Evolutionary conservation across 495 filamentous ascomycete genomes (phyloP), one percentile per base, ranked within the genome.

Genomic region (Hypomontagnella monticulosa): DNA sequence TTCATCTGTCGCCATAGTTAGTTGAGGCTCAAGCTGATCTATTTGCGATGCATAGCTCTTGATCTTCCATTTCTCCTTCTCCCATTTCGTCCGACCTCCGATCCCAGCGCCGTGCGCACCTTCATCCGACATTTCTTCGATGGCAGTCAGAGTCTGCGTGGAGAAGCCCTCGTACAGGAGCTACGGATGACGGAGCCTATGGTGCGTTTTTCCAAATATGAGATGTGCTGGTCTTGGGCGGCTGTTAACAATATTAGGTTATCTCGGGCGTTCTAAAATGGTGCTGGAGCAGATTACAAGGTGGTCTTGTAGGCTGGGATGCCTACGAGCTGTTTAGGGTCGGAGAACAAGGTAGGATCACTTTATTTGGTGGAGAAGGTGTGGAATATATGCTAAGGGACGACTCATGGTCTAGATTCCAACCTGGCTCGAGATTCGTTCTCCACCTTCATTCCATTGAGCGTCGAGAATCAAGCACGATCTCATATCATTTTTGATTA

Each of bases 51-150:
- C 8, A 23, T 62, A 95, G 93, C 88, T 64, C 87, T 97, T 66
- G 89, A 95, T 73, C 89, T 91, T 57, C 95, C 95, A 0, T 97
- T 99, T 76, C 81, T 98, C 47, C 88, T 99, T 15, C 85, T 99
- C n/a, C 96, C 95, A 6, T 99, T 97, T 78, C 88, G 95, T 63
- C 95, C 96, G 4, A 91, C 88, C 53, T 92, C 93, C 58, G 93
- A 99, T 73, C 88, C 94, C 15, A 96, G 91, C 78, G 90, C 91
- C 44, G 91, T 96, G 48, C 90, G 92, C 73, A 91, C 88, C 15
- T 97, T 98, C 71, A 88, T 99, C 66, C 91, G 94, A 56, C 93
- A 94, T 77, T 98, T 91, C 77, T 99, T 97, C 82, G 89, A 89
- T 74, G 73, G 75, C 57, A 61, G 62, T 38, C 79, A 75, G 51